Conservation (phyloP, 2,329 filamentous ascomycete species). For the Trichoderma lentiforme region DNA sequence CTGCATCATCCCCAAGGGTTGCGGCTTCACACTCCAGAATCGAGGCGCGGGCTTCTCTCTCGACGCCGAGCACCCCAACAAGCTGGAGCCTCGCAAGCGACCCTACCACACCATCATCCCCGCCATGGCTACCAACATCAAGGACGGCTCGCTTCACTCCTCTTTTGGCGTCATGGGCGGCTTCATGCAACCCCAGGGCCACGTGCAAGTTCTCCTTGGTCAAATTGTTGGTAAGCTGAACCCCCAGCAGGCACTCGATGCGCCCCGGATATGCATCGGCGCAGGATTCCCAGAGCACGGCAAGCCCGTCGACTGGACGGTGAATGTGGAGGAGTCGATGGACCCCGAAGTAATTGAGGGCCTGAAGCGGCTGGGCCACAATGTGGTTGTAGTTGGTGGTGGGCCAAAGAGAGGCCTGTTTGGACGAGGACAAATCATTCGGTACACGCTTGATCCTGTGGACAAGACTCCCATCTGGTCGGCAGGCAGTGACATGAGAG, state of each 20-base stretch:
- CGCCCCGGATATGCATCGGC: constrained; percentile 85
- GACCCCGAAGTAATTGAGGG: constrained; percentile 63
- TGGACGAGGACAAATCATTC: constrained; percentile 82
- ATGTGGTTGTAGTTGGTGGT: constrained; percentile 65
- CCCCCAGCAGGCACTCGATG: constrained; percentile 85
- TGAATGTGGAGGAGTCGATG: constrained; percentile 84
- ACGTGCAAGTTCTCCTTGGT: constrained; percentile 88
- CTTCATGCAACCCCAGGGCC: constrained; percentile 97
- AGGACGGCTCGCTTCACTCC: constrained; percentile 71
- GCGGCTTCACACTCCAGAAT: constrained; percentile 93
- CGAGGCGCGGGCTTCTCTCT: constrained; percentile 85
- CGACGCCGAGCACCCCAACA: constrained; percentile 69
- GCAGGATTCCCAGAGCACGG: constrained; percentile 64
- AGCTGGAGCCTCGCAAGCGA: constrained; percentile 74
- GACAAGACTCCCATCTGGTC: constrained; percentile 76
- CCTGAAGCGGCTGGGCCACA: constrained; percentile 68
- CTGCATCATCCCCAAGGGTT: constrained; percentile 76
- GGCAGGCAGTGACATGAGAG: constrained; percentile 82
- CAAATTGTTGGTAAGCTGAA: constrained; percentile 78
- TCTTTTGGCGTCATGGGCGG: constrained; percentile 97
- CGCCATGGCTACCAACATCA: constrained; percentile 75
- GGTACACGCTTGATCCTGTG: constrained; percentile 65
- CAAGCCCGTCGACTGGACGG: constrained; percentile 57
- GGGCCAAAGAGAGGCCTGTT: constrained; percentile 63
- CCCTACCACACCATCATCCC: constrained; percentile 99